Evolutionary conservation across 2,329 filamentous ascomycete species (phyloP).

Genomic region (Biscogniauxia mediterranea): DNA sequence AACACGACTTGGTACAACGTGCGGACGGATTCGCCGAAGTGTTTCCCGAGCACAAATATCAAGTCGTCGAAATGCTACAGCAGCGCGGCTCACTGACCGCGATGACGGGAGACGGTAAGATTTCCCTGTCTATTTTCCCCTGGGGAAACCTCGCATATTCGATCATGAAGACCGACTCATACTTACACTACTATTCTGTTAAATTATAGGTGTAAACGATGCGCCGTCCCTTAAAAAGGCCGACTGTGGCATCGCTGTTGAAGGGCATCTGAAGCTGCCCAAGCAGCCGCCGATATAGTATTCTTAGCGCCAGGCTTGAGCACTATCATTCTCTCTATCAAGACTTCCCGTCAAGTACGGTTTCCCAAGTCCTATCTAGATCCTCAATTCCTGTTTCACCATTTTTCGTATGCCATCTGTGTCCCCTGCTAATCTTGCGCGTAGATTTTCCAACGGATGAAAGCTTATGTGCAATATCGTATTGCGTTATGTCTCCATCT

Average conservation of each 20-base stretch:
- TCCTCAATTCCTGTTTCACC: too few species aligned
- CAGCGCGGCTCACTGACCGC: conserved; percentile 71
- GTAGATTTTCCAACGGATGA: conserved; percentile 79
- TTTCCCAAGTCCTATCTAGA: neutral
- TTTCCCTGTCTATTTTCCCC: neutral
- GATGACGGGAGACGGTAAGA: conserved; percentile 67
- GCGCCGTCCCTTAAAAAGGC: conserved; percentile 72
- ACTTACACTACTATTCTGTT: too few species aligned
- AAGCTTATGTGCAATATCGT: conserved; percentile 75
- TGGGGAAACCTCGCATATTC: too few species aligned
- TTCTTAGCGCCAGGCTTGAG: conserved; percentile 71
- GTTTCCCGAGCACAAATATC: conserved; percentile 74
- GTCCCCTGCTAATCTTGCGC: conserved; percentile 7
- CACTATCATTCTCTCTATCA: conserved; percentile 71
- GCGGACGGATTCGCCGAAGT: conserved; percentile 73
- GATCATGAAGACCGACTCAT: too few species aligned
- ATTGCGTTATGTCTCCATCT: conserved; percentile 72
- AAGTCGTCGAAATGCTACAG: conserved; percentile 74
- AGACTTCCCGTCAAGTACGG: conserved; percentile 58
- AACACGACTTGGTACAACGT: conserved; percentile 74
- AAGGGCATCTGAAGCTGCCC: conserved; percentile 71
- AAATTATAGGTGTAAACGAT: conserved; percentile 59
- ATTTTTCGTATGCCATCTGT: too few species aligned
- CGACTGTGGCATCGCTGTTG: conserved; percentile 72
- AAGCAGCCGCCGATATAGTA: conserved; percentile 71